Percentiles rank a stretch among this genome's conserved stretches.
These are phyloP conservation scores for Phaeotremella skinneri DNA, from an alignment of 768 basidiomycete genomes.

Conservation along the genomic window DNA sequence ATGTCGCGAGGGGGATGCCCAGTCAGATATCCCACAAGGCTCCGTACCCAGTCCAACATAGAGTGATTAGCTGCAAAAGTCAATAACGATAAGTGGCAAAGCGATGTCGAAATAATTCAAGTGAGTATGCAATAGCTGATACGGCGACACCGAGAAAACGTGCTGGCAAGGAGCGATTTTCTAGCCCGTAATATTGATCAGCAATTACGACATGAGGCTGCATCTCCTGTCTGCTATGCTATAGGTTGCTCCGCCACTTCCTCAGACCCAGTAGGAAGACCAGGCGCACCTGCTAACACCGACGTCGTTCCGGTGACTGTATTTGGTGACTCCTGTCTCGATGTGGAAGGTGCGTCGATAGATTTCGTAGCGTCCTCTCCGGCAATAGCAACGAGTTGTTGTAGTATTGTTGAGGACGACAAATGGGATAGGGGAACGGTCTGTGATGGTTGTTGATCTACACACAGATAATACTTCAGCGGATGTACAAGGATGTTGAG, in stretches of 20 bases:
- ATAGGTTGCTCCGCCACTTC: background rate
- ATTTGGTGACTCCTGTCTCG: background rate
- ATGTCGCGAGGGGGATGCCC: background rate
- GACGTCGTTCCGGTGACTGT: background rate
- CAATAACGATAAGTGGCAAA: background rate
- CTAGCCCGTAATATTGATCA: too few species aligned
- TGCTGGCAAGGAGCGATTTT: too few species aligned
- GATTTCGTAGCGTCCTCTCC: constrained; percentile 12
- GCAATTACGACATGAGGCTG: too few species aligned
- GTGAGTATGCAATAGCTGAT: too few species aligned
- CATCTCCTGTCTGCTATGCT: background rate
- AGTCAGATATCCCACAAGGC: background rate
- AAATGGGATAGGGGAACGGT: constrained; percentile 19
- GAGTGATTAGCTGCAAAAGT: too few species aligned
- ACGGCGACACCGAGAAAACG: too few species aligned
- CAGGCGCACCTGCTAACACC: background rate
- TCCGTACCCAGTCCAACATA: too few species aligned
- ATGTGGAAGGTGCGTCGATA: constrained; percentile 13
- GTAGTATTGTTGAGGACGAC: constrained; percentile 17
- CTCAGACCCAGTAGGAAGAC: background rate
- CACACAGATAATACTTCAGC: background rate
- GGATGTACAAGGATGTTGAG: too few species aligned
- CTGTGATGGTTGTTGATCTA: background rate
- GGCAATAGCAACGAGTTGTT: constrained; percentile 14
- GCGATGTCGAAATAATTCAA: background rate